Base-by-base conservation (phyloP, 78 protist genomes). In the Dictyostelium intermedium region DNA sequence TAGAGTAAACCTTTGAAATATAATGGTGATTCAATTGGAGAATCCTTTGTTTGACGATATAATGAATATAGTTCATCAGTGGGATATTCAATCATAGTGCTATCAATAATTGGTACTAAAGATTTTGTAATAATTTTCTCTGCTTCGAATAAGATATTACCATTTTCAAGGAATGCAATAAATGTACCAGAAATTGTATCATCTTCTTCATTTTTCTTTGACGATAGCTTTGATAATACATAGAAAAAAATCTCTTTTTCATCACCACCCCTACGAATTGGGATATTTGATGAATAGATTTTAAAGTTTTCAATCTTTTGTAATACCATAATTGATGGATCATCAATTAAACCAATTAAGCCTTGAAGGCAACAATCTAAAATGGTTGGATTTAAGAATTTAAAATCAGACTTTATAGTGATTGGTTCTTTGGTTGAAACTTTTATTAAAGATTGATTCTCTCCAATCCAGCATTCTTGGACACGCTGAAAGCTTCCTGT, bases 261-360 rank as follows among this genome's bases (percentile, higher is more conserved):
- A 18, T 63, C 73, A 18, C 11, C 27, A 63, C 25, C 32, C 1
- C 4, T 63, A 25, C 25, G 25, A 63, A 16, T 74, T 43, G 60
- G 63, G 2, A 86, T 30, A 27, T 74, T 77, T 76, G 72, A 13
- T 14, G 78, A 37, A 81, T 47, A 86, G 2, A 77, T 5, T 61
- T 86, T 74, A 11, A 39, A 39, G 56, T 86, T 76, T 37, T 32
- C 47, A 61, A 86, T 50, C n/a, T 83, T 76, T 37, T 76, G 78
- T 50, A 76, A 86, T 25, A 76, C 83, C 53, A 86, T 77, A 14
- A 60, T 66, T 16, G 61, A 50, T 50, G 61, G 61, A 50, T 50
- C 43, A 39, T 39, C 4, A 16, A 50, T 50, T 50, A 50, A 50
- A 50, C 61, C 61, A 10, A 50, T 50, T 50, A 50, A 50, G 13